Conservation (phyloP, 352 stramenopile species). For the Globisporangium echinulatum region DNA sequence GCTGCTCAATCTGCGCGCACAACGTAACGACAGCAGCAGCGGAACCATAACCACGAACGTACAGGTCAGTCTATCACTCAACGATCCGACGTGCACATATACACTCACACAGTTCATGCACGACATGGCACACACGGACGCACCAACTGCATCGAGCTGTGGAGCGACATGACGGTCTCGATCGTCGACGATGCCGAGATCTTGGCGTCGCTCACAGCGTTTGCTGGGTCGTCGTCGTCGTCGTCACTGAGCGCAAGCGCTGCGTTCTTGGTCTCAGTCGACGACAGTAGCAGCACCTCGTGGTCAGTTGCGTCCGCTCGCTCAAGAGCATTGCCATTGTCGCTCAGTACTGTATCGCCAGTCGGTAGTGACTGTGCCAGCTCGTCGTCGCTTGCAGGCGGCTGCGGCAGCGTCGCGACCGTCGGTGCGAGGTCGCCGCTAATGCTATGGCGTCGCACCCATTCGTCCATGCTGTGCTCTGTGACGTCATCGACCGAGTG, state of each 20-base stretch:
- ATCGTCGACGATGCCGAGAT: conserved; percentile 66
- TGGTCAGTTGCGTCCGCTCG: neutral
- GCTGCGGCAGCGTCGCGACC: conserved; percentile 17
- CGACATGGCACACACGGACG: conserved; percentile 8
- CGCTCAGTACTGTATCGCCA: neutral
- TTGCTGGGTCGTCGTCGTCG: conserved; percentile 28
- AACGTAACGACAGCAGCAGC: neutral
- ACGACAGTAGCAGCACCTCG: conserved; percentile 12
- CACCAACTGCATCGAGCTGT: conserved; percentile 63
- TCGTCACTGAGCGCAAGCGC: neutral
- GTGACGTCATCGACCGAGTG: conserved; percentile 16
- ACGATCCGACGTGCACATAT: neutral
- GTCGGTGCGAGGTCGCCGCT: conserved; percentile 13
- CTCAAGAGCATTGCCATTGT: neutral
- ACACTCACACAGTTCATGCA: neutral
- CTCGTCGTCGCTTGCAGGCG: neutral
- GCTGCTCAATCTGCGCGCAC: conserved; percentile 31
- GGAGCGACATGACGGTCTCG: conserved; percentile 63
- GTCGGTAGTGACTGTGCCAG: neutral
- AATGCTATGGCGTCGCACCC: conserved; percentile 32
- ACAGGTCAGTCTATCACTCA: neutral
- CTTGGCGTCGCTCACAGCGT: conserved; percentile 38
- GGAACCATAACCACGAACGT: too few species aligned
- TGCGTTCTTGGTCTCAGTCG: conserved; percentile 12
- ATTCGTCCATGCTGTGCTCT: conserved; percentile 58